phyloP scores from a whole-genome alignment of 305 asterid genomes.

The Andrographis paniculata region DNA sequence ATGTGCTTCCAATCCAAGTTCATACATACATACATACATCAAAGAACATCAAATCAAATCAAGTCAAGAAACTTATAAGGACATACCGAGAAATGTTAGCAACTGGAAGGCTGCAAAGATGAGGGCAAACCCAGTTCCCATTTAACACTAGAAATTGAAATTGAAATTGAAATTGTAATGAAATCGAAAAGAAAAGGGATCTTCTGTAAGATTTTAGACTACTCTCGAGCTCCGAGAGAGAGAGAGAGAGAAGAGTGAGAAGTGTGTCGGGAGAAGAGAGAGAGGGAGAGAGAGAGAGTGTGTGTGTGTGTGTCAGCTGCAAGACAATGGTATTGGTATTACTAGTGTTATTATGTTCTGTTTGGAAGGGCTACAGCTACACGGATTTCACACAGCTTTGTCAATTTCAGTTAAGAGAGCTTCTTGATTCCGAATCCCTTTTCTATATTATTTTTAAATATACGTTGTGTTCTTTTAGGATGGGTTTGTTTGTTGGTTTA shows the following conservation, averaged over 20 bases:
- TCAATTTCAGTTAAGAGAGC: no score
- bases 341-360: no score
- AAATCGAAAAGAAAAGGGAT: neutral
- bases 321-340: no score
- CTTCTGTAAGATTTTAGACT: neutral
- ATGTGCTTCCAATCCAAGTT: neutral
- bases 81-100: constrained; percentile 53
- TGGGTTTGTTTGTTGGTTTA: no score
- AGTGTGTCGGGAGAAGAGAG: constrained; percentile 23
- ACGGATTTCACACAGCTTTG: no score
- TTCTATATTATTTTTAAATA: no score
- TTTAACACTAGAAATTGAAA: no score
- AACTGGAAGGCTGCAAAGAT: constrained; percentile 30
- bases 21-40: neutral
- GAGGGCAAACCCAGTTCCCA: constrained; percentile 29
- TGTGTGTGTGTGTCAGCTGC: no score
- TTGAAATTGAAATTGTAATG: constrained; percentile 5
- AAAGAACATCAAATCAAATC: neutral
- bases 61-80: neutral
- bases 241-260: constrained; percentile 6
- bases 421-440: no score
- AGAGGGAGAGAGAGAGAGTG: constrained; percentile 36
- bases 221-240: constrained; percentile 19
- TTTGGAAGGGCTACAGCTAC: no score
- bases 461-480: no score